A percentile compares a stretch with the other conserved stretches of the same genome.
Conservation (phyloP, 1,284 basidiomycete species). For the Boletus semigastroideus region DNA sequence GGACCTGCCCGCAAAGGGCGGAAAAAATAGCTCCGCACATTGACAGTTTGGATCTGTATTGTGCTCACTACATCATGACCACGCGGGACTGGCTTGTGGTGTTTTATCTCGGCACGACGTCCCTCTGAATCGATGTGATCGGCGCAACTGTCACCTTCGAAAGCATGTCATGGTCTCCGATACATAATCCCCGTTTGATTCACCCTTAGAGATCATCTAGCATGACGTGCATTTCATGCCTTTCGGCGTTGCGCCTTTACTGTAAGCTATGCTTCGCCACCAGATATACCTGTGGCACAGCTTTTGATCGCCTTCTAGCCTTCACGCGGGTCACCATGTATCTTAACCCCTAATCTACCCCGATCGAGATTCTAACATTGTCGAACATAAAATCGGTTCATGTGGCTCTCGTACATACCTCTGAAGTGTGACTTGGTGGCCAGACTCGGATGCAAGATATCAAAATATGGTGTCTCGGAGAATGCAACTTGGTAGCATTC, state of each 20-base stretch:
- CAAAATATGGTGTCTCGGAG: conserved; percentile 6
- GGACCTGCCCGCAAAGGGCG: conserved; percentile 40
- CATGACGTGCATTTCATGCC: not conserved
- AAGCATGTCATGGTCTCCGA: not conserved
- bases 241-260: not conserved
- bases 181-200: not conserved
- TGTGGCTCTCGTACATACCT: conserved; percentile 5
- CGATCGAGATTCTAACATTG: conserved; percentile 3
- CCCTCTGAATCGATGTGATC: not conserved
- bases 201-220: not conserved
- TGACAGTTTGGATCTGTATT: not conserved
- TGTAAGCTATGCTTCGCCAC: not conserved
- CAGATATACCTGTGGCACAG: conserved; percentile 1
- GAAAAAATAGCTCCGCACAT: conserved; percentile 35
- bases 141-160: not conserved
- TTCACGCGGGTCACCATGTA: conserved; percentile 7
- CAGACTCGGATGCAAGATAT: conserved; percentile 1
- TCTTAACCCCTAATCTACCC: conserved; percentile 14
- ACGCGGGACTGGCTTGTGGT: not conserved
- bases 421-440: conserved; percentile 5
- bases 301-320: conserved; percentile 2
- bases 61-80: not conserved
- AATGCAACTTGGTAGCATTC: conserved; percentile 10
- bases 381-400: conserved; percentile 3
- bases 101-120: not conserved